Base-by-base conservation (phyloP, 306 rosid species). In the Rosa lucieae region DNA sequence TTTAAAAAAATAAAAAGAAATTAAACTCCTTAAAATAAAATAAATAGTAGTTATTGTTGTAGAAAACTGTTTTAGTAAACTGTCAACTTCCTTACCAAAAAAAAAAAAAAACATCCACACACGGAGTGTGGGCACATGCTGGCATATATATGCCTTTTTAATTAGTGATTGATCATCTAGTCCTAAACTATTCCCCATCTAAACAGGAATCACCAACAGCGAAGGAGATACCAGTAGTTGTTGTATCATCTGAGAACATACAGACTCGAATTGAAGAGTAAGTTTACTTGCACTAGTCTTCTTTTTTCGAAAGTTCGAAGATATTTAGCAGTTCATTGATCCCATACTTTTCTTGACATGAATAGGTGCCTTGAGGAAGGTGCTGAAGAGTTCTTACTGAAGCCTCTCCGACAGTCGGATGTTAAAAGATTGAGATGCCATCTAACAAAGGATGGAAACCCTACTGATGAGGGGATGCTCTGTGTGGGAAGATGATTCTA, bases 331-430 rank as follows among this genome's bases (percentile, higher is more conserved):
- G 53, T 52, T 40, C 29, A 40, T 5, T 72, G 56, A 72, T 51
- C 14, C 62, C 2, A 6, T 5, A 37, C 6, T 11, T 62, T 58
- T 68, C 14, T 23, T 81, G 55, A 17, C 62, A 44, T 48, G 56
- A 52, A 51, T n/a, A 82, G 82, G 76, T 78, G 85, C 67, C 73
- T 82, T 58, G 85, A 82, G 78, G 82, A 67, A 78, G 85, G 85
- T 55, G 85, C 85, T 42, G 53, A 78, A 26, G 82, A 82, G 74
- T 82, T 82, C 79, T 65, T 73, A 72, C 23, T 78, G 67, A 82
- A 82, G 79, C 85, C 85, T 78, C 82, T 82, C 32, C 59, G 47
- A 39, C 82, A 55, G 18, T 78, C 85, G 11, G 85, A 78, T 29
- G 76, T 82, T 5, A 78, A 47, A 20, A 74, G 70, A 35, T 47